Percentiles rank a stretch among this genome's conserved stretches.
phyloP scores from a whole-genome alignment of 2,329 filamentous ascomycete species.

The Claviceps fusiformis region DNA sequence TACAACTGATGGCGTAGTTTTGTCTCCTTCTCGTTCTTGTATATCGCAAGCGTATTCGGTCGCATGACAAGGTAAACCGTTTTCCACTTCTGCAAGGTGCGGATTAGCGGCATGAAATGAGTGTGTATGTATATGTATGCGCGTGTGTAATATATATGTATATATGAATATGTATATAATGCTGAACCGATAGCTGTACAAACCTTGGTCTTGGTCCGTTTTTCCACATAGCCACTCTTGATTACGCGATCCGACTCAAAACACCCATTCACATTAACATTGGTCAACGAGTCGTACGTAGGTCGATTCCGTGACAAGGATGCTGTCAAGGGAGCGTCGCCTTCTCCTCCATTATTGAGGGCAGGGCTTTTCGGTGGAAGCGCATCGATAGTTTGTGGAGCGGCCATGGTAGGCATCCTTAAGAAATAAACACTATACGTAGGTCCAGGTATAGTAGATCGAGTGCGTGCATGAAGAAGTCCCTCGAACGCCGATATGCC shows the following conservation, averaged over 20 bases:
- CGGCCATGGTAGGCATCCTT: slow-evolving; percentile 7
- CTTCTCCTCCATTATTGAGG: slow-evolving; percentile 3
- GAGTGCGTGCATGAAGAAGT: background rate
- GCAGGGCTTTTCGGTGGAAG: background rate
- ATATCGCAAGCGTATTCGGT: slow-evolving; percentile 80
- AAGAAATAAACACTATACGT: background rate
- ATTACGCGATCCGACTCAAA: slow-evolving; percentile 93
- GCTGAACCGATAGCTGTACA: background rate
- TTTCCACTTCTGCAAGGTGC: slow-evolving; percentile 62
- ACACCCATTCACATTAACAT: slow-evolving; percentile 87
- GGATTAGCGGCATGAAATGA: slow-evolving; percentile 5
- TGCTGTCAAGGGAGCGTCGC: slow-evolving; percentile 8
- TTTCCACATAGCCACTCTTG: slow-evolving; percentile 75
- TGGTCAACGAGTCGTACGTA: slow-evolving; percentile 54
- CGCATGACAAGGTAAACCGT: slow-evolving; percentile 77
- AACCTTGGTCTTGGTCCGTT: slow-evolving; percentile 90
- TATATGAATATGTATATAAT: background rate
- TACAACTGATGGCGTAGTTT: slow-evolving; percentile 80
- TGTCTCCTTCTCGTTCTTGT: slow-evolving; percentile 82
- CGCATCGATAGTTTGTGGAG: slow-evolving; percentile 11
- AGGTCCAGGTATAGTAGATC: background rate
- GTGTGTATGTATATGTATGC: background rate
- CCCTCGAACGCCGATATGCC: background rate
- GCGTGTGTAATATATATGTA: no score
- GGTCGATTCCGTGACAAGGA: slow-evolving; percentile 15